Percentiles rank a stretch among this genome's conserved stretches.
phyloP scores from a whole-genome alignment of 345 rosid genomes.

The Lepidium africanum region DNA sequence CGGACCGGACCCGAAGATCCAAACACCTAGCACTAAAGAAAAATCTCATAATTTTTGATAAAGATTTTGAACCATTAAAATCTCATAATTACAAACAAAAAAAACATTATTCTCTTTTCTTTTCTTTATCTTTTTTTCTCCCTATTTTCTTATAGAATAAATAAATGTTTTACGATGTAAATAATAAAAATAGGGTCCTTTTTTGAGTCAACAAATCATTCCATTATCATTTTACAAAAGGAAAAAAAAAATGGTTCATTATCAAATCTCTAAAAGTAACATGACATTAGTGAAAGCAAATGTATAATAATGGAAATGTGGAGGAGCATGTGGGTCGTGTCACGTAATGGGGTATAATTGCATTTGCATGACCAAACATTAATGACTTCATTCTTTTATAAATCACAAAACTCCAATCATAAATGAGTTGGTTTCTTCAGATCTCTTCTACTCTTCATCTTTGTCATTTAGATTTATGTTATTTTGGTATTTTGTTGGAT shows the following conservation, averaged over 20 bases:
- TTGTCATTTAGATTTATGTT: background rate
- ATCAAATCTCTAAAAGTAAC: constrained; percentile 4
- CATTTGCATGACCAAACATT: background rate
- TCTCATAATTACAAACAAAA: background rate
- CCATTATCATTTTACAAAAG: too few species aligned
- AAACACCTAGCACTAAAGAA: too few species aligned
- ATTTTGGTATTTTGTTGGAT: too few species aligned
- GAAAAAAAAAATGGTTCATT: too few species aligned
- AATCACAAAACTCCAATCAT: background rate
- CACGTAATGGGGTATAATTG: constrained; percentile 17
- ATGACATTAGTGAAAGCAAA: background rate
- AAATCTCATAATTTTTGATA: too few species aligned
- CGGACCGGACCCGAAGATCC: too few species aligned
- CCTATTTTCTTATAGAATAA: background rate
- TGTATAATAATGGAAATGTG: background rate
- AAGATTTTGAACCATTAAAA: too few species aligned
- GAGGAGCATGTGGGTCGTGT: constrained; percentile 27
- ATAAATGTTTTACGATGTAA: background rate
- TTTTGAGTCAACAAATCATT: background rate
- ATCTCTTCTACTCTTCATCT: background rate
- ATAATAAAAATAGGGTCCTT: background rate
- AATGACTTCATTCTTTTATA: background rate
- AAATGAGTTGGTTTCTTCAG: constrained; percentile 5
- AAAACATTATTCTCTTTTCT: constrained; percentile 5
- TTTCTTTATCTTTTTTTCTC: background rate